Evolutionary conservation across 257 asterid genomes (phyloP).

Genomic region (Lavandula angustifolia): DNA sequence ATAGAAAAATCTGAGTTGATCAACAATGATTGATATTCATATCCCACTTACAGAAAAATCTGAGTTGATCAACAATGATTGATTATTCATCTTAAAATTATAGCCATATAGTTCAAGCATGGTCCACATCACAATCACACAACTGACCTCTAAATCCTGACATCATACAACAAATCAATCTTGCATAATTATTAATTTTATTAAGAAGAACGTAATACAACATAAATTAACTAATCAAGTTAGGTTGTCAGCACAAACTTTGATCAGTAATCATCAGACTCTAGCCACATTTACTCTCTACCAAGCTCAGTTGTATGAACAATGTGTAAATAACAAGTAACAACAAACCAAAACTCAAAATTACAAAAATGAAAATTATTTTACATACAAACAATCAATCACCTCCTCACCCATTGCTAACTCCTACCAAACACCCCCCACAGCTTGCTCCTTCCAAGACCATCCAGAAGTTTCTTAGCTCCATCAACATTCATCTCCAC

Average conservation of each 20-base stretch:
- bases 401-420: slow-evolving; percentile 12
- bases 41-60: too few species aligned
- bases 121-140: too few species aligned
- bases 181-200: too few species aligned
- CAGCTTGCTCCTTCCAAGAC: slow-evolving; percentile 61
- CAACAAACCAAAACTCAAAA: slow-evolving; percentile 4
- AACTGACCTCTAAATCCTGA: too few species aligned
- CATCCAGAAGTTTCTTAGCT: slow-evolving; percentile 73
- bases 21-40: too few species aligned
- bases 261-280: slow-evolving; percentile 36
- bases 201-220: too few species aligned
- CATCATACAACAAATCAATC: too few species aligned
- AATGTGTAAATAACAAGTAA: slow-evolving; percentile 35
- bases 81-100: too few species aligned
- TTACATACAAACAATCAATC: slow-evolving; percentile 37
- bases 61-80: too few species aligned
- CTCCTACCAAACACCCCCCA: slow-evolving; percentile 72
- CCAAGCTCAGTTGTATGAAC: slow-evolving; percentile 46
- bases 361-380: slow-evolving; percentile 30
- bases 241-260: slow-evolving; percentile 37
- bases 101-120: too few species aligned
- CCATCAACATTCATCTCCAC: slow-evolving; percentile 68
- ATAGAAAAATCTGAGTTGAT: too few species aligned
- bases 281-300: slow-evolving; percentile 35
- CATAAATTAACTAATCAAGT: slow-evolving; percentile 33